Evolutionary conservation across 73 alveolate species (phyloP).

Genomic region (Tetrahymena elliotti): DNA sequence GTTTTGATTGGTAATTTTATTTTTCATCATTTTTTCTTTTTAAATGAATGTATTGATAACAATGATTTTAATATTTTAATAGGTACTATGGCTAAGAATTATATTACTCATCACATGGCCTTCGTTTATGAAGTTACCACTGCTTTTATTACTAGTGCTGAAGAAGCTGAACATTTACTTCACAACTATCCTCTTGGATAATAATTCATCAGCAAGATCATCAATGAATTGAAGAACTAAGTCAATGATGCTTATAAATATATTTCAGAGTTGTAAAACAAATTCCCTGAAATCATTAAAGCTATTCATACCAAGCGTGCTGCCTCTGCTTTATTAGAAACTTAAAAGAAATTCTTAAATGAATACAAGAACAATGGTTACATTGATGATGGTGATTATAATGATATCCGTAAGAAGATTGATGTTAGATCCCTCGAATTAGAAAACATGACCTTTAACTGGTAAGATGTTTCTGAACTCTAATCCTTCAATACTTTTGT

Average conservation of each 20-base stretch:
- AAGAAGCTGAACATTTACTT: slow-evolving; percentile 11
- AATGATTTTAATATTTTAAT: not conserved
- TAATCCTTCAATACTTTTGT: slow-evolving; percentile 29
- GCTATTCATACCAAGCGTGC: slow-evolving; percentile 58
- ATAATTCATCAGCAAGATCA: slow-evolving; percentile 8
- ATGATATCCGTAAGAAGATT: slow-evolving; percentile 1
- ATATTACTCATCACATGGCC: slow-evolving; percentile 32
- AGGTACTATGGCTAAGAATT: slow-evolving; percentile 5
- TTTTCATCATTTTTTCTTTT: not conserved
- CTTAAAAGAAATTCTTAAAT: slow-evolving; percentile 17
- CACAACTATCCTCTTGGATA: slow-evolving; percentile 22
- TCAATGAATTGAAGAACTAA: slow-evolving; percentile 23
- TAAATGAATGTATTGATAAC: not conserved
- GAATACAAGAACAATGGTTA: slow-evolving; percentile 25
- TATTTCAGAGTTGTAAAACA: slow-evolving; percentile 26
- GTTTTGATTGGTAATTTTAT: slow-evolving; percentile 3
- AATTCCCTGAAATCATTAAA: slow-evolving; percentile 46
- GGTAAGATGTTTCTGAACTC: slow-evolving; percentile 6
- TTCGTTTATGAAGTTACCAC: slow-evolving; percentile 51
- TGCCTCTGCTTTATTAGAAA: slow-evolving; percentile 35
- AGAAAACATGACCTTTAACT: slow-evolving; percentile 20
- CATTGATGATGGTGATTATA: slow-evolving; percentile 30
- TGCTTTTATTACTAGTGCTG: slow-evolving; percentile 32
- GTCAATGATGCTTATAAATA: slow-evolving; percentile 30
- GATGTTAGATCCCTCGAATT: slow-evolving; percentile 19